phyloP scores from a whole-genome alignment of 768 basidiomycete genomes.

The Boletus huronensis region DNA sequence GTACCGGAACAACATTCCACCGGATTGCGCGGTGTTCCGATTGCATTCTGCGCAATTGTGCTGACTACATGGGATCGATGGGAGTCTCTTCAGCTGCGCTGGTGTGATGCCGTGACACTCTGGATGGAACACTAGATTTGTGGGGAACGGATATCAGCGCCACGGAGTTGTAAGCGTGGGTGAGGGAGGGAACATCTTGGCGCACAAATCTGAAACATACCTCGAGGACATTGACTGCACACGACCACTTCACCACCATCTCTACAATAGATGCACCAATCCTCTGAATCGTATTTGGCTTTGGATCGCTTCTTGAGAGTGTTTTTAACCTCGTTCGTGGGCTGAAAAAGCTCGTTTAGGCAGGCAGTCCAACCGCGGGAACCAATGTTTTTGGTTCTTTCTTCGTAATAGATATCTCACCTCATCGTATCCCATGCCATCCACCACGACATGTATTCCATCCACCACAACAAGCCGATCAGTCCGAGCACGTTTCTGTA shows the following conservation, averaged over 20 bases:
- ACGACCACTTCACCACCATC: slow-evolving; percentile 54
- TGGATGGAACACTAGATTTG: slow-evolving; percentile 48
- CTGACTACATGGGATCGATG: slow-evolving; percentile 42
- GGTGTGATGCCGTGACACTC: slow-evolving; percentile 42
- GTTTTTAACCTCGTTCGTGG: slow-evolving; percentile 10
- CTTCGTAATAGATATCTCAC: slow-evolving; percentile 31
- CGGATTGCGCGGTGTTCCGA: slow-evolving; percentile 43
- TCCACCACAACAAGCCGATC: slow-evolving; percentile 40
- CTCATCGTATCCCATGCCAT: slow-evolving; percentile 23
- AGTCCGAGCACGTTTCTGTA: slow-evolving; percentile 43
- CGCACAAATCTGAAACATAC: slow-evolving; percentile 29
- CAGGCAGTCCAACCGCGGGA: not conserved
- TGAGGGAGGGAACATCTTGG: not conserved
- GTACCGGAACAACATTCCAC: slow-evolving; percentile 59
- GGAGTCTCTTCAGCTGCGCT: slow-evolving; percentile 27
- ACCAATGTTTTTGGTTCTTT: not conserved
- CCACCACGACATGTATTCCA: slow-evolving; percentile 34
- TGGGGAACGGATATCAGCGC: not conserved
- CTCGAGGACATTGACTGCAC: slow-evolving; percentile 53
- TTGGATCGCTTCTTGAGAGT: slow-evolving; percentile 31
- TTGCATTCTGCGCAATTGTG: slow-evolving; percentile 47
- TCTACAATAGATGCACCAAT: slow-evolving; percentile 56
- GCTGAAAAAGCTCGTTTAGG: slow-evolving; percentile 14
- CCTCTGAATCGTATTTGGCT: slow-evolving; percentile 47
- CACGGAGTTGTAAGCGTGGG: not conserved